Percentiles rank a stretch among this genome's conserved stretches.
Evolutionary conservation across 2,329 filamentous ascomycete species (phyloP).

Genomic region (Orbilia blumenaviensis): DNA sequence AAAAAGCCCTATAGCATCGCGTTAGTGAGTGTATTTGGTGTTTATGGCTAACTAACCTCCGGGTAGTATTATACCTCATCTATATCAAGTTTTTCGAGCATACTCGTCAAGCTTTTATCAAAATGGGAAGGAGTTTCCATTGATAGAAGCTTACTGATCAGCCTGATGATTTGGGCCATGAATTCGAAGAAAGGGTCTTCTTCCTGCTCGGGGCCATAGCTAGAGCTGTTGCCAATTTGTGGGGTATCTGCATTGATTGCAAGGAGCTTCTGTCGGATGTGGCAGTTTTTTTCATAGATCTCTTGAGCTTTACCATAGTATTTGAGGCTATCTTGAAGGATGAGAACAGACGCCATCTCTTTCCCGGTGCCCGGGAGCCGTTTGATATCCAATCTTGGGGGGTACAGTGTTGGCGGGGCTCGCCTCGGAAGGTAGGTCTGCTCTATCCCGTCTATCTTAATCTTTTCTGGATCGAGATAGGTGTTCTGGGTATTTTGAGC

Average conservation of each 20-base stretch:
- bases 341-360: neutral
- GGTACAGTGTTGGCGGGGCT: neutral
- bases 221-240: neutral
- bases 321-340: conserved; percentile 23
- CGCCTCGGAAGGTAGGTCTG: conserved; percentile 1
- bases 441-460: neutral
- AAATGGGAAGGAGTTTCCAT: conserved; percentile 8
- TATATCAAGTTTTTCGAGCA: conserved; percentile 39
- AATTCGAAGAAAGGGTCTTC: conserved; percentile 32
- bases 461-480: too few relatives aligned
- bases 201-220: neutral
- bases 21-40: neutral
- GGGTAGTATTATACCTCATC: conserved; percentile 19
- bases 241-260: neutral
- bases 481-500: neutral
- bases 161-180: conserved; percentile 30
- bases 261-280: neutral
- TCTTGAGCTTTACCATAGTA: conserved; percentile 40
- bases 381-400: conserved; percentile 9
- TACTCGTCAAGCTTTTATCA: conserved; percentile 29
- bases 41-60: neutral
- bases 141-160: conserved; percentile 20
- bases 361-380: neutral
- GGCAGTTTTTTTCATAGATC: conserved; percentile 18
- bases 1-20: conserved; percentile 24